phyloP scores from a whole-genome alignment of 164 flowering plant genomes.

The Umbilicus rupestris region DNA sequence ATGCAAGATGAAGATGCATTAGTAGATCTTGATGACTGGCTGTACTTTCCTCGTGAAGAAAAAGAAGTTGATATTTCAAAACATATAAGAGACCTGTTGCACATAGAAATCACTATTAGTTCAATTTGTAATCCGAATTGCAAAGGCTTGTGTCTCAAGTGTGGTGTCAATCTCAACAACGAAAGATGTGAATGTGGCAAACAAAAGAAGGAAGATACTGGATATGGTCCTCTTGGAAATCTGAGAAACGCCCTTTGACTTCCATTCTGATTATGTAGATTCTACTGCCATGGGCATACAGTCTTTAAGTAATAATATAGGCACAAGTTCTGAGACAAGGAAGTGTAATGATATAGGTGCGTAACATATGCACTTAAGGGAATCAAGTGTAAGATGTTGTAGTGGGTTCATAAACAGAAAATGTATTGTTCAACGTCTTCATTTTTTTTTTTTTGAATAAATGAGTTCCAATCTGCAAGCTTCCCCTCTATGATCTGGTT shows the following conservation, averaged over 20 bases:
- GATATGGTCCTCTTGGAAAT: slow-evolving; percentile 45
- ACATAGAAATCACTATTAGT: slow-evolving; percentile 62
- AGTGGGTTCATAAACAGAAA: too few relatives aligned
- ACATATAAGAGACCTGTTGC: slow-evolving; percentile 69
- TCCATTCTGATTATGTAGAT: slow-evolving; percentile 15
- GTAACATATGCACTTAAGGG: too few relatives aligned
- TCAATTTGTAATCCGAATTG: slow-evolving; percentile 59
- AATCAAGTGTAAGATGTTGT: too few relatives aligned
- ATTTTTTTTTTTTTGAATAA: too few relatives aligned
- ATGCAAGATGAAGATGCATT: slow-evolving; percentile 27
- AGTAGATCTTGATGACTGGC: slow-evolving; percentile 57
- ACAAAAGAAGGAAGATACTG: slow-evolving; percentile 23
- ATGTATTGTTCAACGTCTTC: too few relatives aligned
- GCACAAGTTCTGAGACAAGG: too few relatives aligned
- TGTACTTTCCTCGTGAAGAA: slow-evolving; percentile 65
- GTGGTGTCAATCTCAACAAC: slow-evolving; percentile 64
- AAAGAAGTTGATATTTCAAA: slow-evolving; percentile 81
- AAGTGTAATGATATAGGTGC: too few relatives aligned
- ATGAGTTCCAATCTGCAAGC: too few relatives aligned
- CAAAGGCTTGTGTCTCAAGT: slow-evolving; percentile 70
- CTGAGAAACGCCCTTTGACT: slow-evolving; percentile 21
- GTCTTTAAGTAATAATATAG: not conserved
- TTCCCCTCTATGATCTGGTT: too few relatives aligned
- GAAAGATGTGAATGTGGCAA: slow-evolving; percentile 46
- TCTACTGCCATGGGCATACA: not conserved